Conservation (phyloP, 805 yeast genomes). For the Jamesozyma hellenica region DNA sequence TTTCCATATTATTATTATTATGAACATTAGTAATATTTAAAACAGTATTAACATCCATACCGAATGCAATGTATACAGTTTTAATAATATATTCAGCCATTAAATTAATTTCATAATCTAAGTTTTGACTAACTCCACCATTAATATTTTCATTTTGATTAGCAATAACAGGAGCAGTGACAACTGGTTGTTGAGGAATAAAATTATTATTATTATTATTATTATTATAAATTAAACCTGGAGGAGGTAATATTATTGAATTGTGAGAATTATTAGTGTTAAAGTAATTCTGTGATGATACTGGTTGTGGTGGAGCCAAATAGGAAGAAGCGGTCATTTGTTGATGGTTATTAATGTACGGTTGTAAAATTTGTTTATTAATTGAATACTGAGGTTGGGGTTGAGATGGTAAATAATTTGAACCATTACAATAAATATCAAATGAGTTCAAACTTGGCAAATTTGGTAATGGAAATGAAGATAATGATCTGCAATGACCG, state of each 20-base stretch:
- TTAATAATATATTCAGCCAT: conserved; percentile 78
- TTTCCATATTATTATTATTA: background rate
- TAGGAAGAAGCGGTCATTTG: background rate
- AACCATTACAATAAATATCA: background rate
- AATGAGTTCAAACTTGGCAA: conserved; percentile 1
- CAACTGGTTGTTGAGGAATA: conserved; percentile 3
- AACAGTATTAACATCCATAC: conserved; percentile 27
- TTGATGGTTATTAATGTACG: conserved; percentile 1
- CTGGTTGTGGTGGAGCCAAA: background rate
- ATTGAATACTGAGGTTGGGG: conserved; percentile 4
- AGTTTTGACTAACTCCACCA: conserved; percentile 70
- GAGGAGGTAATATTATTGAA: conserved; percentile 13
- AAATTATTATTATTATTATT: conserved; percentile 2
- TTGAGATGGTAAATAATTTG: background rate
- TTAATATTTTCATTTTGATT: conserved; percentile 15
- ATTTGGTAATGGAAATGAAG: conserved; percentile 7
- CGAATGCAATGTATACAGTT: conserved; percentile 59
- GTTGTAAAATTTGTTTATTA: conserved; percentile 1
- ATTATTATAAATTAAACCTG: conserved; percentile 11
- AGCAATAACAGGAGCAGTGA: conserved; percentile 1
- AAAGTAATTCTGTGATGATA: background rate
- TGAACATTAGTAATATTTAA: background rate
- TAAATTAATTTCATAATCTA: conserved; percentile 67
- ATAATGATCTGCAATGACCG: background rate
- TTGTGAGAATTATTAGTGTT: background rate